phyloP scores from a whole-genome alignment of 805 yeast genomes.

The Lipomyces orientalis region DNA sequence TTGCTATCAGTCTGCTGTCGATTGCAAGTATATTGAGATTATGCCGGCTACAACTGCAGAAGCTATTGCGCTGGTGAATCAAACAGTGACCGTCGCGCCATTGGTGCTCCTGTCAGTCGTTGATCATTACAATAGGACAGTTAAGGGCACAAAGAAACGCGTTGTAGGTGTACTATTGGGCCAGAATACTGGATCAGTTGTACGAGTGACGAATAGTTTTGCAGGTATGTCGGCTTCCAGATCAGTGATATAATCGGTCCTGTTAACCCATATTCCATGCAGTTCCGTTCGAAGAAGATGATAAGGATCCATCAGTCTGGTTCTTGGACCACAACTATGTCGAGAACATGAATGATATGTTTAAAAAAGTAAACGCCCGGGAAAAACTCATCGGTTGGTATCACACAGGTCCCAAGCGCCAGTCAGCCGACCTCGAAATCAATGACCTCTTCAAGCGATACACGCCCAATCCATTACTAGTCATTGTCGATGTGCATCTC shows the following conservation, averaged over 20 bases:
- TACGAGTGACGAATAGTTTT: constrained; percentile 87
- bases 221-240: constrained; percentile 54
- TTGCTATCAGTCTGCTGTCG: background rate
- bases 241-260: background rate
- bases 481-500: constrained; percentile 91
- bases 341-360: constrained; percentile 97
- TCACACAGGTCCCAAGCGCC: constrained; percentile 94
- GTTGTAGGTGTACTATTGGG: constrained; percentile 96
- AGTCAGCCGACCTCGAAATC: constrained; percentile 85
- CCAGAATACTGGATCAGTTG: constrained; percentile 60
- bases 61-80: constrained; percentile 27
- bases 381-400: constrained; percentile 99
- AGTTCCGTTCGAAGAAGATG: constrained; percentile 96
- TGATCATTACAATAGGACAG: constrained; percentile 91
- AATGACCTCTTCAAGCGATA: constrained; percentile 88
- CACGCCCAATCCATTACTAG: constrained; percentile 76
- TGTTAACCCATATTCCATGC: background rate
- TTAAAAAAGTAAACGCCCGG: constrained; percentile 95
- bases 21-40: background rate
- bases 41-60: constrained; percentile 39
- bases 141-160: constrained; percentile 74
- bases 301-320: constrained; percentile 89
- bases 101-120: constrained; percentile 90
- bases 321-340: constrained; percentile 95
- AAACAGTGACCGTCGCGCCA: constrained; percentile 88